These are phyloP conservation scores for Calcarisporium arbuscula DNA, from an alignment of 2,329 filamentous ascomycete species.

Conservation along the genomic window DNA sequence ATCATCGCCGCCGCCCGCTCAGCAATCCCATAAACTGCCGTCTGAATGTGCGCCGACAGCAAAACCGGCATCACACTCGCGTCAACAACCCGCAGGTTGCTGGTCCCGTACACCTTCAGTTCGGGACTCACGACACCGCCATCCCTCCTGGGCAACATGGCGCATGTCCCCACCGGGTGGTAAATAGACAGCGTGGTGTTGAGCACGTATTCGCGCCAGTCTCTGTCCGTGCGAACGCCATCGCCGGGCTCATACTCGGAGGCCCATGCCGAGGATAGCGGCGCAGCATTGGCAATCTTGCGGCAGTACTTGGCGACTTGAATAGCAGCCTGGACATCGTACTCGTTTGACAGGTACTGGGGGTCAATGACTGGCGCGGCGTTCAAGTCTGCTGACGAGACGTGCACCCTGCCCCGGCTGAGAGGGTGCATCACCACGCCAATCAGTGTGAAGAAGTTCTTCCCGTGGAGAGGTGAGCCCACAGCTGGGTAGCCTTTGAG, in stretches of 20 bases:
- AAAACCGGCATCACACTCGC: conserved; percentile 14
- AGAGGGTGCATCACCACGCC: conserved; percentile 55
- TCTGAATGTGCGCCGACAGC: neutral
- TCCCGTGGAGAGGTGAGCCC: too few species aligned
- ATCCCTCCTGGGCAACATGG: conserved; percentile 33
- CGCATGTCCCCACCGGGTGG: conserved; percentile 12
- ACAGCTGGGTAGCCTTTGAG: too few species aligned
- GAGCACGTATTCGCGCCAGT: conserved; percentile 1
- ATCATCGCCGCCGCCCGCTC: conserved; percentile 7
- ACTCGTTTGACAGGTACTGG: conserved; percentile 47
- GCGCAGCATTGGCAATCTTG: conserved; percentile 4
- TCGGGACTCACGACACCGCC: conserved; percentile 25
- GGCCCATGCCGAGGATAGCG: neutral
- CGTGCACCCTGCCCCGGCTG: conserved; percentile 53
- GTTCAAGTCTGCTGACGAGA: conserved; percentile 34
- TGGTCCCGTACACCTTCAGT: conserved; percentile 13
- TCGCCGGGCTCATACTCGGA: neutral
- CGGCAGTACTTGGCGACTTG: conserved; percentile 32
- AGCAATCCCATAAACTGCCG: conserved; percentile 7
- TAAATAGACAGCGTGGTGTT: conserved; percentile 1
- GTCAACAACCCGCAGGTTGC: conserved; percentile 28
- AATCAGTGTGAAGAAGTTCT: too few species aligned
- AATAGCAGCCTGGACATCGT: conserved; percentile 54
- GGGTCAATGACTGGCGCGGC: conserved; percentile 47
- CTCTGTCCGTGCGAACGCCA: neutral